Evolutionary conservation across 2,329 filamentous ascomycete species (phyloP).

Genomic region (Cladosporium sp.): DNA sequence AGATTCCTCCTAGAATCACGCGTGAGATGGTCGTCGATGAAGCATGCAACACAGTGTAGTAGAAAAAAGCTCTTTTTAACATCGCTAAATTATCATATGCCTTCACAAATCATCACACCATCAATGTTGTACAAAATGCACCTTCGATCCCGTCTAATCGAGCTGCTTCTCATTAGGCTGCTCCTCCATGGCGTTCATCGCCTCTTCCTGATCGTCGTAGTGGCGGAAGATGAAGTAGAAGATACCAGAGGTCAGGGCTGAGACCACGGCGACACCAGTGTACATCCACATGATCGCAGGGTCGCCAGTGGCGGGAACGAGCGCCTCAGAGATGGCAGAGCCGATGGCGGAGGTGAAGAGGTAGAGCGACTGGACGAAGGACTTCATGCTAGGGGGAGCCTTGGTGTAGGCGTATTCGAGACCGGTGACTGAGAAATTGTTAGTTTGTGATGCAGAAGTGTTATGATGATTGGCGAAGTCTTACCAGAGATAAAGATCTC

Average conservation of each 20-base stretch:
- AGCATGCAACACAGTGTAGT: neutral
- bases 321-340: slow-evolving; percentile 60
- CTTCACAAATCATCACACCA: slow-evolving; percentile 30
- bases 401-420: slow-evolving; percentile 51
- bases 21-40: neutral
- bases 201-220: slow-evolving; percentile 51
- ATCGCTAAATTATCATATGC: slow-evolving; percentile 34
- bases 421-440: slow-evolving; percentile 41
- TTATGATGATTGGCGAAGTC: neutral
- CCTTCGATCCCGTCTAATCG: neutral
- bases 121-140: slow-evolving; percentile 1
- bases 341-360: slow-evolving; percentile 61
- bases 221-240: slow-evolving; percentile 38
- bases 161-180: slow-evolving; percentile 10
- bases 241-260: slow-evolving; percentile 26
- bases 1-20: neutral
- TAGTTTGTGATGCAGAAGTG: neutral
- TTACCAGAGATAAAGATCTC: slow-evolving; percentile 45
- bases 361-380: slow-evolving; percentile 44
- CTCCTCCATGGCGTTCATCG: slow-evolving; percentile 50
- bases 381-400: slow-evolving; percentile 49
- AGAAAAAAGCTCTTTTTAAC: slow-evolving; percentile 31
- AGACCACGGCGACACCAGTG: slow-evolving; percentile 29
- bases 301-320: slow-evolving; percentile 62
- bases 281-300: slow-evolving; percentile 66